A percentile compares a stretch with the other conserved stretches of the same genome.
These are phyloP conservation scores for Akanthomyces muscarius DNA, from an alignment of 2,329 filamentous ascomycete species.

Conservation along the genomic window DNA sequence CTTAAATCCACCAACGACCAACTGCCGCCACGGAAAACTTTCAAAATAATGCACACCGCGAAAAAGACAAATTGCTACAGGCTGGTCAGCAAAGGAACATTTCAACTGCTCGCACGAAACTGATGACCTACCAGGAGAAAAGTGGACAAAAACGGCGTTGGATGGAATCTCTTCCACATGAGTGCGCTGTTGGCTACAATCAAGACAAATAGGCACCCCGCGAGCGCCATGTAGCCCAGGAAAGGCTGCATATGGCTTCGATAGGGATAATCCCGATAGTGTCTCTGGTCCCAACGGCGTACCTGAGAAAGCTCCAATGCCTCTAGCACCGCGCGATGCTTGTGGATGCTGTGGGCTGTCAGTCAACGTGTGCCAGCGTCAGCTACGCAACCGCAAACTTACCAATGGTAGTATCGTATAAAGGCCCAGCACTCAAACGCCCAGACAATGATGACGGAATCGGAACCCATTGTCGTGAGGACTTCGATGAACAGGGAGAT, in stretches of 20 bases:
- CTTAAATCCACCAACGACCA: conserved; percentile 10
- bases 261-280: conserved; percentile 33
- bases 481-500: conserved; percentile 35
- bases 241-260: conserved; percentile 36
- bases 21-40: neutral
- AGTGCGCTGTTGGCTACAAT: conserved; percentile 32
- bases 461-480: conserved; percentile 34
- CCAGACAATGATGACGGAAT: conserved; percentile 37
- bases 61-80: conserved; percentile 8
- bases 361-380: neutral
- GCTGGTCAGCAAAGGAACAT: neutral
- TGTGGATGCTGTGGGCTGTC: conserved; percentile 22
- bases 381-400: conserved; percentile 8
- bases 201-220: conserved; percentile 34
- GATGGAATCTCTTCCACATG: conserved; percentile 34
- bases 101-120: neutral
- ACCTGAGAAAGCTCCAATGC: conserved; percentile 25
- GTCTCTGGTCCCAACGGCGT: conserved; percentile 23
- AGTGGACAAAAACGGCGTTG: conserved; percentile 33
- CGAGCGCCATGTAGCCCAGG: conserved; percentile 32
- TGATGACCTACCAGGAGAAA: conserved; percentile 34
- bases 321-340: conserved; percentile 23
- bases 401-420: conserved; percentile 36
- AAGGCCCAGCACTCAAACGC: conserved; percentile 39
- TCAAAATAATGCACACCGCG: conserved; percentile 1